These are phyloP conservation scores for Geosmithia morbida DNA, from an alignment of 2,329 filamentous ascomycete species.

Conservation along the genomic window DNA sequence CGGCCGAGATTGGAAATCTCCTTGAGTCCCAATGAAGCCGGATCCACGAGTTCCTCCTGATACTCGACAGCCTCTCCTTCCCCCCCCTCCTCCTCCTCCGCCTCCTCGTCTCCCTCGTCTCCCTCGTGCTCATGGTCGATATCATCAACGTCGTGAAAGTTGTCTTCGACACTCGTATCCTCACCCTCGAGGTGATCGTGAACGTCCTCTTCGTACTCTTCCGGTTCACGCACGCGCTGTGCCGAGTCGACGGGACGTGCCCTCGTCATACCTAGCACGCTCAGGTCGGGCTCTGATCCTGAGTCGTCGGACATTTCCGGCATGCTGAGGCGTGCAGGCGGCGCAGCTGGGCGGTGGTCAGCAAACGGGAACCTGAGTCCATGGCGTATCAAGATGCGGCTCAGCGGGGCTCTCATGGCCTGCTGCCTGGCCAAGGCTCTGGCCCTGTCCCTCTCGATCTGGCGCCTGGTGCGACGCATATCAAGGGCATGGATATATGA, in stretches of 20 bases:
- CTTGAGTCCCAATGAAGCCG: constrained; percentile 45
- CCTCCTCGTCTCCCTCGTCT: constrained; percentile 20
- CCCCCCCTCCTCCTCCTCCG: constrained; percentile 22
- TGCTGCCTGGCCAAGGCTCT: neutral
- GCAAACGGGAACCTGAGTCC: neutral
- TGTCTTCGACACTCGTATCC: constrained; percentile 7
- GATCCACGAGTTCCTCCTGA: constrained; percentile 31
- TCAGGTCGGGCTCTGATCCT: constrained; percentile 20
- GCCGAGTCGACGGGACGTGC: neutral
- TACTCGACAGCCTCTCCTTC: constrained; percentile 13
- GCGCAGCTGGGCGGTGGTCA: constrained; percentile 1
- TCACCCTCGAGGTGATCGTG: constrained; percentile 17
- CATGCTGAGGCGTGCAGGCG: constrained; percentile 20
- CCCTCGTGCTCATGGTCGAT: constrained; percentile 12
- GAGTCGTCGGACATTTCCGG: constrained; percentile 18
- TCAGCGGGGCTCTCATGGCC: neutral
- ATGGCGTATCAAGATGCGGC: neutral
- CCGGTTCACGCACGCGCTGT: constrained; percentile 5
- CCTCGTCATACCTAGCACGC: constrained; percentile 16
- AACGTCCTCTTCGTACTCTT: constrained; percentile 5
- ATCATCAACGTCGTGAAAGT: constrained; percentile 8
- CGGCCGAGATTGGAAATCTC: constrained; percentile 75
- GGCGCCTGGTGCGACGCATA: neutral
- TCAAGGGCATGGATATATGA: constrained; percentile 4
- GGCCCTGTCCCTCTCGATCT: neutral